Base-by-base conservation (phyloP, 1,284 basidiomycete genomes). In the Cryptococcus sp. region DNA sequence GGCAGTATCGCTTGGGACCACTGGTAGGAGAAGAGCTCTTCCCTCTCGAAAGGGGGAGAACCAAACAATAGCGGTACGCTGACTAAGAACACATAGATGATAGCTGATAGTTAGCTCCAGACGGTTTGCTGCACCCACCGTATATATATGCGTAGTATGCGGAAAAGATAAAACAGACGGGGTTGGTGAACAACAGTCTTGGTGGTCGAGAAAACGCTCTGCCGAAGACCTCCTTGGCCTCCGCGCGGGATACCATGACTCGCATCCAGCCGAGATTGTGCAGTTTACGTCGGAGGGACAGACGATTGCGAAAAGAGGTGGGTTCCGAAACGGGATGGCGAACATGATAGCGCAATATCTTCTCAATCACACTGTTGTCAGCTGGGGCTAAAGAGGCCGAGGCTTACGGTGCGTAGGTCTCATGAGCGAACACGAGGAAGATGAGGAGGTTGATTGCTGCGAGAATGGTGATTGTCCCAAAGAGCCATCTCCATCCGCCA, bases 91-190 rank as follows among this genome's bases (percentile, higher is more conserved):
- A 76, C 43, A 51, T 74, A 75, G 35, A 75, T 73, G 43, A 70
- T 61, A 28, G 58, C 62, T 62, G 43, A n/a, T 46, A n/a, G 40
- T 52, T 43, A 49, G 43, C 18, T 31, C 7, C n/a, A 19, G 16
- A 9, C 31, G 18, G 19, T 5, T 23, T 10, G 58, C 72, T 60
- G n/a, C n/a, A n/a, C n/a, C n/a, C 10, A 73, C 74, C 65, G 50
- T 77, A 77, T 42, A 74, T 65, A 55, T 74, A 77, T 0, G 74
- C 72, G 46, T 76, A 74, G 56, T 78, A 77, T 35, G 65, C 39
- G 3, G 66, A 68, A 48, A 76, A 76, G 28, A 73, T 60, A 43
- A 73, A 64, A 21, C 70, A 71, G 14, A 74, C 68, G 1, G 74
- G 74, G 52, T 74, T 75, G 43, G 53, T 48, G 37, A 74, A 62